Base-by-base conservation (phyloP, 1,139 yeast species). In the Lodderomyces metapsilosis region DNA sequence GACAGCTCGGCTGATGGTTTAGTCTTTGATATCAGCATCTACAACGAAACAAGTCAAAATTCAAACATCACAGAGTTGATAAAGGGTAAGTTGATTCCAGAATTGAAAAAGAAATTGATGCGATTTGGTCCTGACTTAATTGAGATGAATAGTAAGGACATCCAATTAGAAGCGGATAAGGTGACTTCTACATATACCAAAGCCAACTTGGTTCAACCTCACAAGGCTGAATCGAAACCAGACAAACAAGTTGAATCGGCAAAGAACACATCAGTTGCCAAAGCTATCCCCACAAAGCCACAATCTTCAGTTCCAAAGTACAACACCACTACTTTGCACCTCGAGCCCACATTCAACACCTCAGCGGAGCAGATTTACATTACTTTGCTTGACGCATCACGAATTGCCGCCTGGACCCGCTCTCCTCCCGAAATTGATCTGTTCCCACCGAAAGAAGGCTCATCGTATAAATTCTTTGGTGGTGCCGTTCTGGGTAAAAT, bases 331-430 rank as follows among this genome's bases (percentile, higher is more conserved):
- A 77, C 88, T 0, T 68, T 92, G 43, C 84, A 84, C 54, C 71
- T 91, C 42, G 89, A 86, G 50, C 84, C 95, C 4, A 71, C 77
- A 2, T 92, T 92, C 75, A 84, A 84, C 60, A 89, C 96, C 11
- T 77, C 95, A 4, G 95, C 96, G 0, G 86, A 84, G 46, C 95
- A 88, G 58, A 65, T 94, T 34, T 92, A 82, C 62, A 67, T 76
- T 38, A 86, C 96, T 0, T 75, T 92, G 38, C 61, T 86, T 37
- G 89, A 87, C 51, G 85, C 84, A 32, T 78, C 80, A 39, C 74
- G 96, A 52, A 83, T 92, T 13, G 79, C 83, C 8, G 94, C 94
- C 1, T 92, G 98, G 98, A 75, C 96, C 1, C 80, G 97, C 45
- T 81, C 95, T 0, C 71, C 78, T 27, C 88, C 95, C 5, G 65